Conservation (phyloP, 2,329 filamentous ascomycete genomes). For the Ophiostoma himal-ulmi region DNA sequence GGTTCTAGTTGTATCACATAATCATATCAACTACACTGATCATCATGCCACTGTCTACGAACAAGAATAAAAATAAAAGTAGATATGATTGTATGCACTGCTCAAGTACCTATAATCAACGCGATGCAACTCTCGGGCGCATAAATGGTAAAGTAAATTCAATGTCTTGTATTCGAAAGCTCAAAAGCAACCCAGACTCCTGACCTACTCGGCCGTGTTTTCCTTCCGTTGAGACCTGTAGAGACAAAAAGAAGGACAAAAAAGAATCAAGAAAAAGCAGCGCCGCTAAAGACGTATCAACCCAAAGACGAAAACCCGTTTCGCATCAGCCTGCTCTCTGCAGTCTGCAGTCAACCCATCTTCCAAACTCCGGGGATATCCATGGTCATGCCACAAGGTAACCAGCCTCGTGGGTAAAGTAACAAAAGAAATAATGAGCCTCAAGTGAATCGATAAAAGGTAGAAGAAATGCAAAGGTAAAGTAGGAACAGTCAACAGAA, state of each 20-base stretch:
- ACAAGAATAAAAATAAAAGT: too few species aligned
- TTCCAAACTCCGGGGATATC: background rate
- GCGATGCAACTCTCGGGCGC: too few species aligned
- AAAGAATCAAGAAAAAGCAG: background rate
- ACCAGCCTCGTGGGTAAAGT: constrained; percentile 4
- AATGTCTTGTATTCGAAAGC: background rate
- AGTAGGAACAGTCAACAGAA: background rate
- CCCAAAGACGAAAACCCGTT: background rate
- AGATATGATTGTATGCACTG: background rate
- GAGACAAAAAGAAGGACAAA: background rate
- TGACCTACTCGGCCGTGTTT: background rate
- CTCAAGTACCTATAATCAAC: background rate
- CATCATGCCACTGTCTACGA: too few species aligned
- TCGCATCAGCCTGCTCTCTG: background rate
- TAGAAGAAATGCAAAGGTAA: background rate
- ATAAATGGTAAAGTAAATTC: background rate
- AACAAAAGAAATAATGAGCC: background rate
- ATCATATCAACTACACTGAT: too few species aligned
- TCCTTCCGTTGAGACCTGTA: constrained; percentile 1
- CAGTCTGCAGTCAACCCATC: background rate
- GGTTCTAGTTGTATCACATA: too few species aligned
- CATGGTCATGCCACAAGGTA: background rate
- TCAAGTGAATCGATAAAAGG: background rate
- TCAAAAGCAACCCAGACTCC: background rate
- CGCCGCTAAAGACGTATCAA: background rate